These are phyloP conservation scores for Hypoxylon sp. DNA, from an alignment of 2,329 filamentous ascomycete genomes.

Conservation along the genomic window DNA sequence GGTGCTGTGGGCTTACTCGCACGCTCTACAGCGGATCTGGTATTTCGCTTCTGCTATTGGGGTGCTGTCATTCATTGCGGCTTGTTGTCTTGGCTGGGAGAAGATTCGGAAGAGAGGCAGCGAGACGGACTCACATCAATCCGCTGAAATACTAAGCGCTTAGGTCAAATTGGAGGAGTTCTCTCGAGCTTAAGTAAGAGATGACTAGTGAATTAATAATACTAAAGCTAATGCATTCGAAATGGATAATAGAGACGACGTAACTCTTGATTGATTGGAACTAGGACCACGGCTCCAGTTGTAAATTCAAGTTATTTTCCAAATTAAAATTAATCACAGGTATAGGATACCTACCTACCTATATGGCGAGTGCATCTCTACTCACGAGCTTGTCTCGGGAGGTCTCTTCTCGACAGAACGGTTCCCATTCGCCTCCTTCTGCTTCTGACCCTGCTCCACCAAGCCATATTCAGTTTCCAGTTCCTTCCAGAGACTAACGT, in stretches of 20 bases:
- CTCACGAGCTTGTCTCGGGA: too few species aligned
- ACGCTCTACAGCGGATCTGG: slow-evolving; percentile 23
- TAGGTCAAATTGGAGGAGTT: not conserved
- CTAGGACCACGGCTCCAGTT: too few species aligned
- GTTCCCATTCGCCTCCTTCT: too few species aligned
- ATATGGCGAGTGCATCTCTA: not conserved
- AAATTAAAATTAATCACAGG: not conserved
- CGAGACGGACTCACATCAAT: not conserved
- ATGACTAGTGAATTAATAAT: not conserved
- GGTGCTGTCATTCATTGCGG: slow-evolving; percentile 2
- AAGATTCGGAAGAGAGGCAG: slow-evolving; percentile 21
- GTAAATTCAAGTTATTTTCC: not conserved
- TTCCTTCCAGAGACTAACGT: too few species aligned
- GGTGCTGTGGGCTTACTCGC: slow-evolving; percentile 21
- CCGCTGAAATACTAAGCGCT: not conserved
- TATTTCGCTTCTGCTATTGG: slow-evolving; percentile 22
- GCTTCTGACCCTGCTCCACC: too few species aligned
- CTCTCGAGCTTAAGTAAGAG: not conserved
- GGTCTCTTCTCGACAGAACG: too few species aligned
- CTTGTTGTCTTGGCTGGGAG: slow-evolving; percentile 23
- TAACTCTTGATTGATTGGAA: not conserved
- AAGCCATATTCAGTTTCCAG: too few species aligned
- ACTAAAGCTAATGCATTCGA: not conserved
- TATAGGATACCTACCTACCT: too few species aligned
- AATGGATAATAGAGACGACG: not conserved